phyloP scores from a whole-genome alignment of 805 yeast species.

The Lipomyces japonicus region DNA sequence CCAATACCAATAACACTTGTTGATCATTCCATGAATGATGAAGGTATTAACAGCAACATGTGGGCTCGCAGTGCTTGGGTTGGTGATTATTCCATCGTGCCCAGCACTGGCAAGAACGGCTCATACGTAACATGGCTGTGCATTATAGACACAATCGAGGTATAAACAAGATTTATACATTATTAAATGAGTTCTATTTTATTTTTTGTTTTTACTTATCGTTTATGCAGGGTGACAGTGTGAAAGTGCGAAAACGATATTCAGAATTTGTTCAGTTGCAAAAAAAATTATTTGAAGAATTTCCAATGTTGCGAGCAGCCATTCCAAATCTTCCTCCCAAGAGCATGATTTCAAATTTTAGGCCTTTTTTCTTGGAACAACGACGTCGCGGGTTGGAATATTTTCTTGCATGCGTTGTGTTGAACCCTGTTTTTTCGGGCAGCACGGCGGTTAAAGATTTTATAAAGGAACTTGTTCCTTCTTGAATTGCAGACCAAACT shows the following conservation, averaged over 20 bases:
- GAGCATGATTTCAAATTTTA: conserved; percentile 36
- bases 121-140: conserved; percentile 47
- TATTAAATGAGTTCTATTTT: too few relatives aligned
- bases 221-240: conserved; percentile 16
- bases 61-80: conserved; percentile 45
- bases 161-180: too few relatives aligned
- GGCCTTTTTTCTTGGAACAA: conserved; percentile 38
- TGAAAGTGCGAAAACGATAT: conserved; percentile 57
- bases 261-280: conserved; percentile 58
- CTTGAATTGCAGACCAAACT: too few relatives aligned
- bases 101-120: conserved; percentile 38
- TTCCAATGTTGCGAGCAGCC: conserved; percentile 39
- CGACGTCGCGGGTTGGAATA: conserved; percentile 46
- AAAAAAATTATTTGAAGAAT: conserved; percentile 37
- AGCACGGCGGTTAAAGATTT: conserved; percentile 38
- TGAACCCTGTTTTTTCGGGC: conserved; percentile 43
- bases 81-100: conserved; percentile 41
- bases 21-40: conserved; percentile 35
- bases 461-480: too few relatives aligned
- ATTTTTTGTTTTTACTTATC: not conserved
- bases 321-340: conserved; percentile 50
- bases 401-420: conserved; percentile 44
- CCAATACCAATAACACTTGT: conserved; percentile 45
- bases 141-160: conserved; percentile 38
- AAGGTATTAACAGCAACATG: conserved; percentile 13